Percentiles rank a stretch among this genome's conserved stretches.
phyloP scores from a whole-genome alignment of 2,329 filamentous ascomycete species.

The Ceratocystiopsis brevicomis region DNA sequence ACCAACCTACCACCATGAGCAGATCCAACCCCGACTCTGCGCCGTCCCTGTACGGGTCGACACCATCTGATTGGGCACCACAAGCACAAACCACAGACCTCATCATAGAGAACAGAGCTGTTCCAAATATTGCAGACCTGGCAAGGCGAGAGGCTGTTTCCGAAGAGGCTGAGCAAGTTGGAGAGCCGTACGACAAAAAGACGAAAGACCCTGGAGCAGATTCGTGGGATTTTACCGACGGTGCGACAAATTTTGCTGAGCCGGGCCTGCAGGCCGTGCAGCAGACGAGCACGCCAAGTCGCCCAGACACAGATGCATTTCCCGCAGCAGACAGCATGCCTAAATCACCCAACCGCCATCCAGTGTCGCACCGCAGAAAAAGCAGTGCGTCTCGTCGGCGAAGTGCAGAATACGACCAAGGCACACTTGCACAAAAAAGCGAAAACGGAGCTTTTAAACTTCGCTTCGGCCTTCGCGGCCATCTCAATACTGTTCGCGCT shows the following conservation, averaged over 20 bases:
- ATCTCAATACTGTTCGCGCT: conserved; percentile 81
- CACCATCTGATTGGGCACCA: conserved; percentile 22
- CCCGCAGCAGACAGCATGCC: conserved; percentile 62
- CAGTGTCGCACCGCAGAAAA: conserved; percentile 57
- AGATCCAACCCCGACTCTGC: no score
- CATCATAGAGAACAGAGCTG: neutral
- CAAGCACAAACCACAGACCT: conserved; percentile 37
- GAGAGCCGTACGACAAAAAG: conserved; percentile 29
- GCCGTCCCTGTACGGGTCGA: neutral
- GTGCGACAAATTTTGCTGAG: conserved; percentile 39
- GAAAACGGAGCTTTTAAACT: conserved; percentile 77
- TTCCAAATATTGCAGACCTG: no score
- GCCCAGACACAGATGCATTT: conserved; percentile 77
- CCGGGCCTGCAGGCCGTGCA: conserved; percentile 14
- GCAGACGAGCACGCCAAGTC: conserved; percentile 25
- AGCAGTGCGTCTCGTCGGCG: conserved; percentile 57
- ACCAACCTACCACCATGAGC: neutral
- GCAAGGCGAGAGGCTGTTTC: no score
- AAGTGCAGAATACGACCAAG: conserved; percentile 47
- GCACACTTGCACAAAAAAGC: conserved; percentile 31
- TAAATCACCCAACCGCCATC: conserved; percentile 58
- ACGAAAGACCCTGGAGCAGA: conserved; percentile 37
- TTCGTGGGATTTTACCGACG: conserved; percentile 86
- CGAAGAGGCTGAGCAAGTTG: neutral
- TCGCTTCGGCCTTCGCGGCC: conserved; percentile 75